phyloP scores from a whole-genome alignment of 306 rosid species.

The Vigna angularis region DNA sequence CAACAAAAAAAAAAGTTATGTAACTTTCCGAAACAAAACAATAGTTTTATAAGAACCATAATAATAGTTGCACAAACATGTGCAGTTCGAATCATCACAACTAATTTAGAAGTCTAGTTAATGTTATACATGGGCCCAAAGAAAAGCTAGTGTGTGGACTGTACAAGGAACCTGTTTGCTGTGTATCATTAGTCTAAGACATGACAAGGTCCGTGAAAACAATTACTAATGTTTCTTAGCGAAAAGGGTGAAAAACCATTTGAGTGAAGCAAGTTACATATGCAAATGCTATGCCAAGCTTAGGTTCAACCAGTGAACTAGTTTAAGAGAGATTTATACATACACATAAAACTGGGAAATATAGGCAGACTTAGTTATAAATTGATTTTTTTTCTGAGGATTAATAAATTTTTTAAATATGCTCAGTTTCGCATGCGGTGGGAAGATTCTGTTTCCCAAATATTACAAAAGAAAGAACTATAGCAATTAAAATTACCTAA shows the following conservation, averaged over 20 bases:
- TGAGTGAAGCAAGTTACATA: not conserved
- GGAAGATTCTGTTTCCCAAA: conserved; percentile 22
- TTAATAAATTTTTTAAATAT: not conserved
- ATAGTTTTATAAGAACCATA: conserved; percentile 3
- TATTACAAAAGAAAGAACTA: conserved; percentile 22
- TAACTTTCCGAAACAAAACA: conserved; percentile 18
- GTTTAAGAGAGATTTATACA: conserved; percentile 13
- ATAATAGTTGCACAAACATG: conserved; percentile 26
- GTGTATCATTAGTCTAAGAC: conserved; percentile 7
- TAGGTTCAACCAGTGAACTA: conserved; percentile 16
- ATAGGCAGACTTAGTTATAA: not conserved
- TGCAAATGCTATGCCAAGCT: conserved; percentile 15
- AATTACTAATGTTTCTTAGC: not conserved
- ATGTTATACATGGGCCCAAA: conserved; percentile 9
- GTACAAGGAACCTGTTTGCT: not conserved
- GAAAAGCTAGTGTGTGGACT: not conserved
- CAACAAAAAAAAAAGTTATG: conserved; percentile 38
- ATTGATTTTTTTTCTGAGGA: conserved; percentile 15
- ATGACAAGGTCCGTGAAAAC: not conserved
- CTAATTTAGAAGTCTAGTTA: not conserved
- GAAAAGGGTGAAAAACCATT: not conserved
- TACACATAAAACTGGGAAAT: conserved; percentile 19
- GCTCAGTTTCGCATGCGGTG: not conserved
- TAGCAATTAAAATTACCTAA: conserved; percentile 51
- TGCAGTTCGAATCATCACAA: not conserved